These are phyloP conservation scores for Lentinula edodes DNA, from an alignment of 768 basidiomycete genomes.

Conservation along the genomic window DNA sequence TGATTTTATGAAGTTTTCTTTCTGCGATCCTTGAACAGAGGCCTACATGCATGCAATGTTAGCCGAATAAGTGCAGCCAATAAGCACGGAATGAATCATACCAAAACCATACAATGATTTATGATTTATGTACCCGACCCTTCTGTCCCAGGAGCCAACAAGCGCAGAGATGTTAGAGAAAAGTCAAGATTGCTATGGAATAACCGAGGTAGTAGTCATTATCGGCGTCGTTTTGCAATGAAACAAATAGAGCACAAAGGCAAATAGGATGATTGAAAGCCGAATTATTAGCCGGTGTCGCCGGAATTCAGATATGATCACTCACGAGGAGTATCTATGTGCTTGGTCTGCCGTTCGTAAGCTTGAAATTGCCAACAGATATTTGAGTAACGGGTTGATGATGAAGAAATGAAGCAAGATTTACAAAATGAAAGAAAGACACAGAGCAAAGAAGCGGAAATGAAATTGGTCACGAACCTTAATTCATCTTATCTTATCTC, in stretches of 20 bases:
- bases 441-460: not conserved
- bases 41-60: not conserved
- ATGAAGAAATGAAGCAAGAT: not conserved
- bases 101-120: not conserved
- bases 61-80: not conserved
- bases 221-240: not conserved
- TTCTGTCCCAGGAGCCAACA: too few species aligned
- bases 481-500: not conserved
- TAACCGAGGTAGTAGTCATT: not conserved
- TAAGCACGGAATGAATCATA: not conserved
- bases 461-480: not conserved
- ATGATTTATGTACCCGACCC: too few species aligned
- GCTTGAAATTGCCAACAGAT: too few species aligned
- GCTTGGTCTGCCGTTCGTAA: not conserved
- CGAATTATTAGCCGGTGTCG: not conserved
- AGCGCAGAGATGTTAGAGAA: not conserved
- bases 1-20: not conserved
- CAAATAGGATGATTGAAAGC: not conserved
- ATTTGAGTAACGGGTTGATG: not conserved
- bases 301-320: not conserved
- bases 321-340: not conserved
- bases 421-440: not conserved
- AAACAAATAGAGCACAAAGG: not conserved
- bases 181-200: not conserved
- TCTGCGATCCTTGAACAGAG: not conserved